Conservation (phyloP, 2,329 filamentous ascomycete genomes). For the Arthrobotrys iridis region DNA sequence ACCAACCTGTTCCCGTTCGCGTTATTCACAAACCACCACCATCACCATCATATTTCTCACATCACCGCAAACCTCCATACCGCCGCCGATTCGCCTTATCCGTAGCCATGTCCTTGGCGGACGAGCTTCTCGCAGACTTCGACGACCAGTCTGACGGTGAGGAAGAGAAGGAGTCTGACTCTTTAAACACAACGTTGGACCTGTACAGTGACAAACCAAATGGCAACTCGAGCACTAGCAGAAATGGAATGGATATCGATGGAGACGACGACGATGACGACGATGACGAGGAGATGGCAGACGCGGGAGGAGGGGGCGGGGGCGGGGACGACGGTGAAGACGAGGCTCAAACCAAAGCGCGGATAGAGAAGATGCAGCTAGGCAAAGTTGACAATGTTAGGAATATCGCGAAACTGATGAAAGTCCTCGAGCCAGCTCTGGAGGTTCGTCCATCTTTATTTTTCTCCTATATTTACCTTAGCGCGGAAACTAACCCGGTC, state of each 20-base stretch:
- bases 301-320: constrained; percentile 4
- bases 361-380: constrained; percentile 84
- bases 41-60: neutral
- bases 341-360: constrained; percentile 76
- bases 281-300: constrained; percentile 66
- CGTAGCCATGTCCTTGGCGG: constrained; percentile 81
- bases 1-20: neutral
- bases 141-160: constrained; percentile 83
- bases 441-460: constrained; percentile 72
- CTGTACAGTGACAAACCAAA: constrained; percentile 60
- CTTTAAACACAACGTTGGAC: constrained; percentile 62
- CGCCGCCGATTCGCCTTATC: neutral
- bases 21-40: neutral
- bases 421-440: constrained; percentile 80
- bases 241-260: constrained; percentile 69
- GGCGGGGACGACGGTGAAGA: constrained; percentile 68
- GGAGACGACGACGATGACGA: constrained; percentile 70
- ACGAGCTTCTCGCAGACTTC: constrained; percentile 91
- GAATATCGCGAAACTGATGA: constrained; percentile 81
- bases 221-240: constrained; percentile 60
- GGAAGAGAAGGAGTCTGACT: constrained; percentile 67
- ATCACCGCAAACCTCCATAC: constrained; percentile 29
- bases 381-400: constrained; percentile 78
- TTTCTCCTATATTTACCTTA: constrained; percentile 59
- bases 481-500: constrained; percentile 66